Percentiles rank a stretch among this genome's conserved stretches.
phyloP scores from a whole-genome alignment of 1,284 basidiomycete species.

The Acaromyces ingoldii region DNA sequence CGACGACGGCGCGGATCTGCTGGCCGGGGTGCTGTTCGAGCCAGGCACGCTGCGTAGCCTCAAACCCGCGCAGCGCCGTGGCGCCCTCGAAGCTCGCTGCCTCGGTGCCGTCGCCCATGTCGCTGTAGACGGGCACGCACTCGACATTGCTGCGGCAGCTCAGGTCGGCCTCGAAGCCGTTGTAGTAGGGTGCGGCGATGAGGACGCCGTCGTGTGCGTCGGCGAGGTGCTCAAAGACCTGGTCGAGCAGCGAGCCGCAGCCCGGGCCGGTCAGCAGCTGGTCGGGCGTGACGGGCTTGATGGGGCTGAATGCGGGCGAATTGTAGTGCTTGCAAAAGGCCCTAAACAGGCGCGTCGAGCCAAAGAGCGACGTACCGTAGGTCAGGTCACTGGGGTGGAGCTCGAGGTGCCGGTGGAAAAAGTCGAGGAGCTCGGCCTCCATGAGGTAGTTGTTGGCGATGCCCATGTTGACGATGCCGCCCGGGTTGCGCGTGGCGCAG shows the following conservation, averaged over 20 bases:
- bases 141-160: conserved; percentile 6
- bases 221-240: conserved; percentile 13
- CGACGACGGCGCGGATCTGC: conserved; percentile 4
- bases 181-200: conserved; percentile 15
- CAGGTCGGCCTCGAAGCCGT: conserved; percentile 21
- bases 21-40: background rate
- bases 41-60: background rate
- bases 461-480: conserved; percentile 20
- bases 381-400: conserved; percentile 13
- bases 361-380: conserved; percentile 18
- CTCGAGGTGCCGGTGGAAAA: conserved; percentile 5
- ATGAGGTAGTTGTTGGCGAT: conserved; percentile 25
- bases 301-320: conserved; percentile 8
- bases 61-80: conserved; percentile 14
- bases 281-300: conserved; percentile 6
- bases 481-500: conserved; percentile 7
- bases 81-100: conserved; percentile 4
- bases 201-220: conserved; percentile 13
- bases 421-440: conserved; percentile 15
- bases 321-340: conserved; percentile 15
- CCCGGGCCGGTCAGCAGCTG: conserved; percentile 21
- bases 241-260: conserved; percentile 17
- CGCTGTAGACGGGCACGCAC: conserved; percentile 10
- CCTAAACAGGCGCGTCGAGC: conserved; percentile 18
- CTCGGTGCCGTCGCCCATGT: conserved; percentile 1